Evolutionary conservation across 2,329 filamentous ascomycete species (phyloP).

Genomic region (Monilinia polystroma): DNA sequence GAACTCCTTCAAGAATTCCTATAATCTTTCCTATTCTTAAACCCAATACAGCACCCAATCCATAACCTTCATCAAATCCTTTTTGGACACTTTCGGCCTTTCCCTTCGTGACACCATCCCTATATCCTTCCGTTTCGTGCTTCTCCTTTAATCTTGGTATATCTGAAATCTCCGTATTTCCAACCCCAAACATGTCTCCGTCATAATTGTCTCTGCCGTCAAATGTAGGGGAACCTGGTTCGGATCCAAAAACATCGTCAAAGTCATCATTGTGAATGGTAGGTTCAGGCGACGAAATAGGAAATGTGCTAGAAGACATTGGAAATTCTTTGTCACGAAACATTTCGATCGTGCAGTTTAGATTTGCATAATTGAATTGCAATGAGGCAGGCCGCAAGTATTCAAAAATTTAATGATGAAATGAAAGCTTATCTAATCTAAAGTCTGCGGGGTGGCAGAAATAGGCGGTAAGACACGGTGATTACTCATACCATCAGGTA

Average conservation of each 20-base stretch:
- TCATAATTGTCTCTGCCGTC: background rate
- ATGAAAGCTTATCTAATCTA: slow-evolving; percentile 19
- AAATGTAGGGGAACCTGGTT: slow-evolving; percentile 34
- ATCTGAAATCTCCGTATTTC: slow-evolving; percentile 37
- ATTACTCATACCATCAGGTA: background rate
- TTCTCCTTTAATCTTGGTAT: slow-evolving; percentile 39
- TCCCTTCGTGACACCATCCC: slow-evolving; percentile 76
- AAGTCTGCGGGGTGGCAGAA: background rate
- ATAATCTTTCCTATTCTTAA: slow-evolving; percentile 70
- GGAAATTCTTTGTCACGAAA: slow-evolving; percentile 19
- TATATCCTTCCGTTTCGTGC: slow-evolving; percentile 73
- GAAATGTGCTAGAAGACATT: background rate
- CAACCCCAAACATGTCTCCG: slow-evolving; percentile 12
- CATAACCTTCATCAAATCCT: slow-evolving; percentile 90
- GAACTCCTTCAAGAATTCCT: slow-evolving; percentile 73
- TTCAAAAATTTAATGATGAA: background rate
- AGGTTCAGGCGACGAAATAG: background rate
- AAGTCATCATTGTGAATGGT: slow-evolving; percentile 34
- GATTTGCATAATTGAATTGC: background rate
- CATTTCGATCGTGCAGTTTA: background rate
- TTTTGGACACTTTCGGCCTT: slow-evolving; percentile 77
- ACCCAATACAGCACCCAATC: slow-evolving; percentile 78
- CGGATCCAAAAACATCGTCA: slow-evolving; percentile 41
- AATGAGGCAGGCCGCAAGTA: background rate
- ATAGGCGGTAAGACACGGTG: background rate